These are phyloP conservation scores for Drechslerella coelobrocha DNA, from an alignment of 2,329 filamentous ascomycete genomes.

Conservation along the genomic window DNA sequence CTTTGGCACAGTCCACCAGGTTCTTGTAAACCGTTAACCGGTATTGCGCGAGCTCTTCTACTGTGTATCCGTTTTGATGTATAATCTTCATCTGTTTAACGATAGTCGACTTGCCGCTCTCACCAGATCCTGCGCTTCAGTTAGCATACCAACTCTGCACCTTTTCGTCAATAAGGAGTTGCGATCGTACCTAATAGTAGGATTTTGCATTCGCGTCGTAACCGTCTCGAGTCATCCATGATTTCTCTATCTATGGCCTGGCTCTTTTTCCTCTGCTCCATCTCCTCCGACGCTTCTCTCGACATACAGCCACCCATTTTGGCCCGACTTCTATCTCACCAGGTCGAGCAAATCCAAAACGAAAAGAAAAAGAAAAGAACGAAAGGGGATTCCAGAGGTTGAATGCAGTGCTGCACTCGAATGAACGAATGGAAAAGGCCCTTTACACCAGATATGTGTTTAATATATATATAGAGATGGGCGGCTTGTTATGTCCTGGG, in stretches of 20 bases:
- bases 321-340: conserved; percentile 51
- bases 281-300: conserved; percentile 77
- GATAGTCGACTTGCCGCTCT: conserved; percentile 98
- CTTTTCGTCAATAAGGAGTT: neutral
- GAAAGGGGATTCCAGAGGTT: neutral
- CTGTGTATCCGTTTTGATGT: conserved; percentile 94
- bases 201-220: conserved; percentile 99
- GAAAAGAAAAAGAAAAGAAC: conserved; percentile 25
- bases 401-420: conserved; percentile 38
- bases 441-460: conserved; percentile 7
- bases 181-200: conserved; percentile 78
- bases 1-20: conserved; percentile 93
- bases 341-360: conserved; percentile 14
- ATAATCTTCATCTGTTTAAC: conserved; percentile 99
- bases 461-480: conserved; percentile 11
- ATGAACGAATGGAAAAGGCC: neutral
- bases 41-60: conserved; percentile 92
- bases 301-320: conserved; percentile 95
- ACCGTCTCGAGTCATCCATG: conserved; percentile 89
- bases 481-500: neutral
- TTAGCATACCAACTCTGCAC: conserved; percentile 22
- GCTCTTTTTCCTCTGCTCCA: conserved; percentile 93
- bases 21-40: conserved; percentile 98
- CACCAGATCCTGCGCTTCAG: conserved; percentile 76
- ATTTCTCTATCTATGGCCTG: conserved; percentile 92